phyloP scores from a whole-genome alignment of 495 filamentous ascomycete species.

The Glonium stellatum region DNA sequence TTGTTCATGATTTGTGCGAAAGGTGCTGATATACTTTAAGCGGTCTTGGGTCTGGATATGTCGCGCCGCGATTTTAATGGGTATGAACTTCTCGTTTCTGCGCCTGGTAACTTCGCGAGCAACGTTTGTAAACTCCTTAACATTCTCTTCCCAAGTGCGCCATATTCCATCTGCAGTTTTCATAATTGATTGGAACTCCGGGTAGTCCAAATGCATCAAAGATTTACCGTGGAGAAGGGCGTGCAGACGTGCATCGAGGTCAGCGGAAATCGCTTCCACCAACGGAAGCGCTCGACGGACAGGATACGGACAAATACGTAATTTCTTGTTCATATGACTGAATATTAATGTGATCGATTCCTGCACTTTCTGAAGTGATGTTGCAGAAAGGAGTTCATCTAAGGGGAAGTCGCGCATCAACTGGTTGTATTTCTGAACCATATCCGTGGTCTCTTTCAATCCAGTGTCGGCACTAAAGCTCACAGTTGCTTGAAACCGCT shows the following conservation, averaged over 20 bases:
- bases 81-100: constrained; percentile 93
- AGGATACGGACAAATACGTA: constrained; percentile 90
- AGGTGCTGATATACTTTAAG: constrained; percentile 85
- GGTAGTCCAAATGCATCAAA: constrained; percentile 84
- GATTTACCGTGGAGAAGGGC: constrained; percentile 75
- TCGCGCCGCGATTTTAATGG: constrained; percentile 83
- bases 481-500: constrained; percentile 91
- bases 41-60: constrained; percentile 83
- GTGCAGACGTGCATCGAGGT: constrained; percentile 81
- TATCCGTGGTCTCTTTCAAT: constrained; percentile 85
- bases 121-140: constrained; percentile 96
- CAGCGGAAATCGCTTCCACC: constrained; percentile 96
- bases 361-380: constrained; percentile 80
- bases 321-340: constrained; percentile 88
- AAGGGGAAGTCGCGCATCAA: constrained; percentile 96
- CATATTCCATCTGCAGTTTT: constrained; percentile 77
- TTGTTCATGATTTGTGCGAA: constrained; percentile 94
- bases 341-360: constrained; percentile 86
- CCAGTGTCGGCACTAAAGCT: constrained; percentile 95
- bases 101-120: constrained; percentile 87
- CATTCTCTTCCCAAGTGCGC: constrained; percentile 84
- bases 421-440: constrained; percentile 96
- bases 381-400: constrained; percentile 88
- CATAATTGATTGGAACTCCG: constrained; percentile 82
- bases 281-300: constrained; percentile 84